These are phyloP conservation scores for Zychaea mexicana DNA, from an alignment of 371 early-diverging fungal species.

Conservation along the genomic window DNA sequence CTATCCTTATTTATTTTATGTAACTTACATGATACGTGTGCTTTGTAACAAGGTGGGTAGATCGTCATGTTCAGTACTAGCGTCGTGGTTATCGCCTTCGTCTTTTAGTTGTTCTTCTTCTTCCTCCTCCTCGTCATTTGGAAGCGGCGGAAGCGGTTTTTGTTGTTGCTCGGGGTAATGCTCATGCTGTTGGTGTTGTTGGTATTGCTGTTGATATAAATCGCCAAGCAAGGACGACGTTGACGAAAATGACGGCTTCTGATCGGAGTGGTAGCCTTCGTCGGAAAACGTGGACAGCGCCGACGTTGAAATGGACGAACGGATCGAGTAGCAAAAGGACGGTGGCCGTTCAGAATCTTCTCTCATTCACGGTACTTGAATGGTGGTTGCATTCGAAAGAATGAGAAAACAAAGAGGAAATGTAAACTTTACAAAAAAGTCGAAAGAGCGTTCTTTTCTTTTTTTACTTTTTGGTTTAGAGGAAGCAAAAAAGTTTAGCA, in stretches of 20 bases:
- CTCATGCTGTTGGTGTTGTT: constrained; percentile 11
- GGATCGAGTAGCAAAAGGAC: constrained; percentile 16
- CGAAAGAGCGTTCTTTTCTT: not conserved
- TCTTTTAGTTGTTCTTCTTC: not conserved
- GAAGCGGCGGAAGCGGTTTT: too few relatives aligned
- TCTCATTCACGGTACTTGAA: constrained; percentile 13
- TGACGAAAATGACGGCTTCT: constrained; percentile 29
- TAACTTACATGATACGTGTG: constrained; percentile 39
- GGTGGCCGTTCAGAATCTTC: constrained; percentile 18
- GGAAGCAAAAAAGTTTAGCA: too few relatives aligned
- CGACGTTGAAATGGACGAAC: constrained; percentile 22
- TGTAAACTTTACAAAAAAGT: constrained; percentile 2
- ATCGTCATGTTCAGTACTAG: constrained; percentile 19
- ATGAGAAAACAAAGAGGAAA: constrained; percentile 11
- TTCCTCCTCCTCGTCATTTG: constrained; percentile 8
- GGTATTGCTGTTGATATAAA: not conserved
- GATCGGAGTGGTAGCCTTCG: constrained; percentile 50
- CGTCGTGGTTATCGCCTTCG: not conserved
- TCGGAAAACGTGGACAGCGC: constrained; percentile 34
- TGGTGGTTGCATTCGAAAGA: constrained; percentile 16
- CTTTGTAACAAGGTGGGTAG: constrained; percentile 47
- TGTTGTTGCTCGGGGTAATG: too few relatives aligned
- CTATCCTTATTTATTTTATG: not conserved
- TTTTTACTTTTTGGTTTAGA: constrained; percentile 3
- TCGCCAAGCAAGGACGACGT: not conserved